Conservation (phyloP, 805 yeast species). For the Yamadazyma endophytica region DNA sequence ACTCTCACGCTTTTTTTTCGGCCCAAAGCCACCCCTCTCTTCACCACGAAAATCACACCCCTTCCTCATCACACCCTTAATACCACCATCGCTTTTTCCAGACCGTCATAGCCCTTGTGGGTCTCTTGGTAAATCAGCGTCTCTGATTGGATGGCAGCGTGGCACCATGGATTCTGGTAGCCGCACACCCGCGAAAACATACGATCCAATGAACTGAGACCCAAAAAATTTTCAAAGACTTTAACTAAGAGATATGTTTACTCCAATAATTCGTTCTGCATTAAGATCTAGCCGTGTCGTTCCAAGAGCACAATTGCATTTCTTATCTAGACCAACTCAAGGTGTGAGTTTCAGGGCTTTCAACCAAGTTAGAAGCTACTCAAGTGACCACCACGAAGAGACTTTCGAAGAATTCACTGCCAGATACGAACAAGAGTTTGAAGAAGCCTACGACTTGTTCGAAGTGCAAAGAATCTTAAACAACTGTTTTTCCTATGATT, state of each 20-base stretch:
- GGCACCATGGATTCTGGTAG: too few relatives aligned
- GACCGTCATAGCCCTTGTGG: too few relatives aligned
- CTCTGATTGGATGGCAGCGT: too few relatives aligned
- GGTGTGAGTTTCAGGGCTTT: slow-evolving; percentile 1
- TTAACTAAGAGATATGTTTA: slow-evolving; percentile 21
- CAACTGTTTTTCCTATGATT: slow-evolving; percentile 97
- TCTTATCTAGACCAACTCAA: slow-evolving; percentile 13
- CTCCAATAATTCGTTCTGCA: slow-evolving; percentile 40
- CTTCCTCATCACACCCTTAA: too few relatives aligned
- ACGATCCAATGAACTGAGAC: slow-evolving; percentile 14
- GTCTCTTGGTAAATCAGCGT: too few relatives aligned
- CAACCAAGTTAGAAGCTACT: slow-evolving; percentile 56
- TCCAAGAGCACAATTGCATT: slow-evolving; percentile 16
- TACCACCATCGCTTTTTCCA: too few relatives aligned
- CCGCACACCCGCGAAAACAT: slow-evolving; percentile 8
- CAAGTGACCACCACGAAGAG: slow-evolving; percentile 81
- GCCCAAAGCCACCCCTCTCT: too few relatives aligned
- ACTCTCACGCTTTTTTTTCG: too few relatives aligned
- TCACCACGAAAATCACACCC: too few relatives aligned
- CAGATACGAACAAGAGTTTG: slow-evolving; percentile 93
- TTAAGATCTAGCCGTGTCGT: slow-evolving; percentile 32
- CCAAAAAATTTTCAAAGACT: slow-evolving; percentile 13
- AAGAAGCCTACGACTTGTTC: slow-evolving; percentile 46
- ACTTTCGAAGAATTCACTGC: slow-evolving; percentile 91
- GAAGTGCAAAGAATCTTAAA: slow-evolving; percentile 81